Percentiles rank a stretch among this genome's conserved stretches.
phyloP scores from a whole-genome alignment of 495 filamentous ascomycete species.

The Neurospora pannonica region DNA sequence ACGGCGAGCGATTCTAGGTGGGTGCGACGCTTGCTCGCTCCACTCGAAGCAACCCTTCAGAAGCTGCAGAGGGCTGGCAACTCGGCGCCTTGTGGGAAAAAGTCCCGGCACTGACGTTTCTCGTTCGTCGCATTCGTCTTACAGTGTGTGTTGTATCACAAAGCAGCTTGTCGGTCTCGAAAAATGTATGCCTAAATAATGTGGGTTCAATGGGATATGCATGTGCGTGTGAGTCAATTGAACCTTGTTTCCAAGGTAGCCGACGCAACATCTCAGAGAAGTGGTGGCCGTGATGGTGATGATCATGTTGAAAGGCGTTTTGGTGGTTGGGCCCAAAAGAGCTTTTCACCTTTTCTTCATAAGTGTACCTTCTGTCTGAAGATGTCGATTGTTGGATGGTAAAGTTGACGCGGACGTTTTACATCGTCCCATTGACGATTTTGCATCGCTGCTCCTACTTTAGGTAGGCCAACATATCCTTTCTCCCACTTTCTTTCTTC shows the following conservation, averaged over 20 bases:
- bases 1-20: constrained; percentile 20
- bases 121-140: not conserved
- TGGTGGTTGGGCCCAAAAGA: not conserved
- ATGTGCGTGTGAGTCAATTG: not conserved
- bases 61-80: not conserved
- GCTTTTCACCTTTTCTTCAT: not conserved
- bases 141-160: not conserved
- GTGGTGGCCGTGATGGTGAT: not conserved
- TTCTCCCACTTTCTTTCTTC: not conserved
- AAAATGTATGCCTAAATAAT: not conserved
- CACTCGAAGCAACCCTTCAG: not conserved
- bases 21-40: not conserved
- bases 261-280: not conserved
- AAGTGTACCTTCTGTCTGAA: not conserved
- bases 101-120: not conserved
- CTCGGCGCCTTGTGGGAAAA: not conserved
- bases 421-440: not conserved
- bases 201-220: not conserved
- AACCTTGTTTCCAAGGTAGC: not conserved
- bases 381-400: not conserved
- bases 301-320: not conserved
- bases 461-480: not conserved
- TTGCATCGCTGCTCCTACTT: not conserved
- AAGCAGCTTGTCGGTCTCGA: not conserved
- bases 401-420: not conserved